These are phyloP conservation scores for Zalaria obscura DNA, from an alignment of 2,329 filamentous ascomycete genomes.

Conservation along the genomic window DNA sequence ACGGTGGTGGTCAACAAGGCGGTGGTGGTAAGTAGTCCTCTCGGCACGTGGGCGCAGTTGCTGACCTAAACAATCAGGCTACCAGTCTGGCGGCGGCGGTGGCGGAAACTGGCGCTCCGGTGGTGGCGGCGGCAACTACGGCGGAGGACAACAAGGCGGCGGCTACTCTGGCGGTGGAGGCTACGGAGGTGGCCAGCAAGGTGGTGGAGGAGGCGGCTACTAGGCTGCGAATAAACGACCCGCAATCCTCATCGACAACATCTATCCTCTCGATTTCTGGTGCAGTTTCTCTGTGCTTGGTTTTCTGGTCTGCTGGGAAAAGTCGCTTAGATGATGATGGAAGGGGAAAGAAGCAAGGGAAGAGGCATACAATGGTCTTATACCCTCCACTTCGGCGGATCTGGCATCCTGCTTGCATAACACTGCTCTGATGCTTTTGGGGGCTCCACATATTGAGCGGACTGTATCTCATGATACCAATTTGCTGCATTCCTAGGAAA, in stretches of 20 bases:
- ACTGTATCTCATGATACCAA: background rate
- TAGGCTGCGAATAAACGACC: background rate
- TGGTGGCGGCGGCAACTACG: constrained; percentile 12
- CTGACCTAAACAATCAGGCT: too few species aligned
- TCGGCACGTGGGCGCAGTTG: background rate
- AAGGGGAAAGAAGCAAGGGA: too few species aligned
- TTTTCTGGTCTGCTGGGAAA: background rate
- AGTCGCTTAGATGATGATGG: background rate
- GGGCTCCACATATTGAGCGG: background rate
- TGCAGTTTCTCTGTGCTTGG: background rate
- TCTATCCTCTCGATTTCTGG: background rate
- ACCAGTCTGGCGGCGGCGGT: constrained; percentile 6
- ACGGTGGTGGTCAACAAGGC: constrained; percentile 16
- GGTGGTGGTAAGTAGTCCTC: background rate
- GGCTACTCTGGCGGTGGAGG: constrained; percentile 5
- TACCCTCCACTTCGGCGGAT: background rate
- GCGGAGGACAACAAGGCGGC: constrained; percentile 14
- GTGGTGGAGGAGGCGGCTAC: background rate
- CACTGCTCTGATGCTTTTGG: background rate
- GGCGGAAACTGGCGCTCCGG: constrained; percentile 10
- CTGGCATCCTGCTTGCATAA: background rate
- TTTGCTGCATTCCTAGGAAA: background rate
- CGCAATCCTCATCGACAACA: background rate
- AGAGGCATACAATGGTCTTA: background rate
- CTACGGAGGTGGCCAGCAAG: constrained; percentile 2